Percentiles rank a stretch among this genome's conserved stretches.
phyloP scores from a whole-genome alignment of 164 flowering plant species.

The Vitis rupestris region DNA sequence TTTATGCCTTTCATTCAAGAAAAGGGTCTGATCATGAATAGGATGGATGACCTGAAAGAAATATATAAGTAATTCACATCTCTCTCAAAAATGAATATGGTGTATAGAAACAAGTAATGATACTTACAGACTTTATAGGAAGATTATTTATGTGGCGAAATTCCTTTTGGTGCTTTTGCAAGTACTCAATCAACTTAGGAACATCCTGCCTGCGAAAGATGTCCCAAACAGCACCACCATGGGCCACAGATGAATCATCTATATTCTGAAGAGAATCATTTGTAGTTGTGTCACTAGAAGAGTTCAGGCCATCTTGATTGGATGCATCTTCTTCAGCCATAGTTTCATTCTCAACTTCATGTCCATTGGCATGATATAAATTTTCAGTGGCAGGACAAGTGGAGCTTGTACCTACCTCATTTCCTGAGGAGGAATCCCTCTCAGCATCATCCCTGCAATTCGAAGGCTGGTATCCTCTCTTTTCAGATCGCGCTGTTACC shows the following conservation, averaged over 20 bases:
- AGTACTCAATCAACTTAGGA: conserved; percentile 55
- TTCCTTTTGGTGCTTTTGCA: conserved; percentile 58
- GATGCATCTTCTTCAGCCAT: conserved; percentile 4
- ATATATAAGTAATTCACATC: not conserved
- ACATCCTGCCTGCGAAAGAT: conserved; percentile 85
- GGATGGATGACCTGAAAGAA: conserved; percentile 43
- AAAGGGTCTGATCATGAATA: conserved; percentile 49
- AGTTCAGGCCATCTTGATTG: conserved; percentile 10
- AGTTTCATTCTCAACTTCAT: conserved; percentile 3
- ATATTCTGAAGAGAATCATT: conserved; percentile 4
- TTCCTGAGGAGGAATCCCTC: conserved; percentile 1
- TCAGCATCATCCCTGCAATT: conserved; percentile 8
- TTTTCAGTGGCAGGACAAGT: not conserved
- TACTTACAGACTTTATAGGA: conserved; percentile 56
- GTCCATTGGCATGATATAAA: not conserved
- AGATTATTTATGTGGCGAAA: conserved; percentile 48
- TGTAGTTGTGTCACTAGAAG: not conserved
- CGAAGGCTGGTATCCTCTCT: not conserved
- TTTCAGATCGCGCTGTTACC: not conserved
- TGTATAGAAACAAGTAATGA: not conserved
- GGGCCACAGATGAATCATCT: conserved; percentile 6
- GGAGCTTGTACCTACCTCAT: conserved; percentile 8
- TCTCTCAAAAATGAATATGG: too few relatives aligned
- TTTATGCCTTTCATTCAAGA: conserved; percentile 37
- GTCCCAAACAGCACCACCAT: conserved; percentile 85